phyloP scores from a whole-genome alignment of 2,329 filamentous ascomycete species.

The Talaromyces sp. region DNA sequence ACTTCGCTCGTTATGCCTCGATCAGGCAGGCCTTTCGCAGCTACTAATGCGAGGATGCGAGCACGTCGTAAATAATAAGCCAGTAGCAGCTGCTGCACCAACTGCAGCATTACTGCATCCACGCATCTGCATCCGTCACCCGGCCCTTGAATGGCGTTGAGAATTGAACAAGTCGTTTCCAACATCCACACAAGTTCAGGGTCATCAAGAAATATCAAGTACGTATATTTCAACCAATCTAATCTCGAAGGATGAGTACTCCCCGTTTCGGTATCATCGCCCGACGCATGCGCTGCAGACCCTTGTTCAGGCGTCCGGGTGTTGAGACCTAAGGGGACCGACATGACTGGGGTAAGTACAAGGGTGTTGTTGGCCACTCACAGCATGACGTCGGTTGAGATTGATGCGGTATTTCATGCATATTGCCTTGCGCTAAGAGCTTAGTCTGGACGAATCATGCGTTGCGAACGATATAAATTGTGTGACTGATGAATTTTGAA shows the following conservation, averaged over 20 bases:
- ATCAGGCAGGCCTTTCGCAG: neutral
- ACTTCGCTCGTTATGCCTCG: neutral
- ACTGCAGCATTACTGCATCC: neutral
- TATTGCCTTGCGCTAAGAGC: neutral
- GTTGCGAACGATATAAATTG: neutral
- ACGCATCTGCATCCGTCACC: neutral
- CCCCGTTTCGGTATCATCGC: neutral
- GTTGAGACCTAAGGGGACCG: neutral
- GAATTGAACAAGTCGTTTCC: neutral
- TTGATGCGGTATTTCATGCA: neutral
- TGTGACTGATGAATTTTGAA: neutral
- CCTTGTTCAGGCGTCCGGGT: neutral
- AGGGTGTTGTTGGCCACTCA: neutral
- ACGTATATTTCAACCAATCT: no score
- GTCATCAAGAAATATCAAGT: neutral
- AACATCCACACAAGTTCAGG: neutral
- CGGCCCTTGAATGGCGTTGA: neutral
- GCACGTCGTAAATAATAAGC: neutral
- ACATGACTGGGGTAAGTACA: neutral
- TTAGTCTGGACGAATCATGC: neutral
- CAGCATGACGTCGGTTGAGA: neutral
- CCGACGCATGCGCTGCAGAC: neutral
- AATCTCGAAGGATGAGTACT: neutral
- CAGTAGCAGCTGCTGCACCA: neutral
- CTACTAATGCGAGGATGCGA: neutral